These are phyloP conservation scores for Quercus dentata DNA, from an alignment of 306 rosid species.

Conservation along the genomic window DNA sequence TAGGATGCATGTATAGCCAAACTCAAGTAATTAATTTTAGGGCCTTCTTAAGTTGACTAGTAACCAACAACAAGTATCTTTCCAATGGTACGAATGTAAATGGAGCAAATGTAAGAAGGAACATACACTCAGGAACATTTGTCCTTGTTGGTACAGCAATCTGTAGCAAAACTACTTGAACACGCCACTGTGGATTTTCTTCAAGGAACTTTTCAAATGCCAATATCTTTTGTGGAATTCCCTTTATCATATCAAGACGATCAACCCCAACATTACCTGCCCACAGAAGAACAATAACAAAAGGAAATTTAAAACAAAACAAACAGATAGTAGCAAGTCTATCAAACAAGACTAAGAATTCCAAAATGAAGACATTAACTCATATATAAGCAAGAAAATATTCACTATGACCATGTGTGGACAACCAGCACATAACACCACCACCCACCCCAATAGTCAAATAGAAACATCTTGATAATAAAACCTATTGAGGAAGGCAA, in stretches of 20 bases:
- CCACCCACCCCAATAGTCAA: not conserved
- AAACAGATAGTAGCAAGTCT: not conserved
- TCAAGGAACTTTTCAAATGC: slow-evolving; percentile 95
- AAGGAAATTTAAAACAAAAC: slow-evolving; percentile 24
- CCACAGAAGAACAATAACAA: slow-evolving; percentile 32
- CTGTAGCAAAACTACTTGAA: slow-evolving; percentile 91
- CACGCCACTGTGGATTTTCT: slow-evolving; percentile 87
- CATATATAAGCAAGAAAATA: not conserved
- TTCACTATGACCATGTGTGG: not conserved
- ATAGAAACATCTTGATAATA: not conserved
- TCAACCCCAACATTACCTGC: slow-evolving; percentile 91
- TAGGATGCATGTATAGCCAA: not conserved
- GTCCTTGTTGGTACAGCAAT: slow-evolving; percentile 97
- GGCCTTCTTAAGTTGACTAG: not conserved
- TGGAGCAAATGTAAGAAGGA: slow-evolving; percentile 22
- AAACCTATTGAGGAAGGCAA: not conserved
- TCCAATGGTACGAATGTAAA: not conserved
- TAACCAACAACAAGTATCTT: too few relatives aligned
- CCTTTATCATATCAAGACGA: slow-evolving; percentile 98
- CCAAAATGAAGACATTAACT: not conserved
- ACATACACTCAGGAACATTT: slow-evolving; percentile 85
- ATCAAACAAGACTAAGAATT: not conserved
- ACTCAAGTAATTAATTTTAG: not conserved
- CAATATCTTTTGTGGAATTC: slow-evolving; percentile 90
- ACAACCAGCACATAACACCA: not conserved